Percentiles rank a stretch among this genome's conserved stretches.
These are phyloP conservation scores for Eremothecium cymbalariae DNA, from an alignment of 1,139 yeast species.

Conservation along the genomic window DNA sequence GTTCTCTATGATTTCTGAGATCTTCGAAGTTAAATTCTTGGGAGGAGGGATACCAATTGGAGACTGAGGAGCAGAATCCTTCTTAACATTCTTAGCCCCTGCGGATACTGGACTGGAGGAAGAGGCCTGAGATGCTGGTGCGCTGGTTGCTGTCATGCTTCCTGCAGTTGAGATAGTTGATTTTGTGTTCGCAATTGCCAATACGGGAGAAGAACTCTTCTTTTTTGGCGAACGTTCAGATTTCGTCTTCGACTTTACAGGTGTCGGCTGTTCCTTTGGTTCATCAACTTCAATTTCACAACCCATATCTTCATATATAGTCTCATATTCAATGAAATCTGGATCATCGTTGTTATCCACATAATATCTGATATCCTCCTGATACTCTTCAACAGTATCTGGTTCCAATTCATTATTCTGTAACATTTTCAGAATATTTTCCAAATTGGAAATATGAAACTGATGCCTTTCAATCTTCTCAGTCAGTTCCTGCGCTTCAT, in stretches of 20 bases:
- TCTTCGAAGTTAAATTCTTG: slow-evolving; percentile 24
- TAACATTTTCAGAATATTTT: slow-evolving; percentile 63
- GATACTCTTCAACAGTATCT: slow-evolving; percentile 67
- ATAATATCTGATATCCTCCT: slow-evolving; percentile 88
- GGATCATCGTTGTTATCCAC: slow-evolving; percentile 93
- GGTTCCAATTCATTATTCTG: slow-evolving; percentile 82
- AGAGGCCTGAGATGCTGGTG: slow-evolving; percentile 17
- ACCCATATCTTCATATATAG: slow-evolving; percentile 80
- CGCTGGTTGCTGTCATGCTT: slow-evolving; percentile 12
- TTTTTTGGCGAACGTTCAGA: slow-evolving; percentile 22
- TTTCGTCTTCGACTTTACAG: slow-evolving; percentile 10
- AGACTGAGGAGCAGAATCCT: slow-evolving; percentile 6
- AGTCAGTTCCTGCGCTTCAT: slow-evolving; percentile 71
- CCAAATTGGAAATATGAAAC: slow-evolving; percentile 72
- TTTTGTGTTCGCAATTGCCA: slow-evolving; percentile 7
- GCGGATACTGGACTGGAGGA: not conserved
- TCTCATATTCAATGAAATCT: slow-evolving; percentile 94
- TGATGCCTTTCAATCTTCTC: slow-evolving; percentile 67
- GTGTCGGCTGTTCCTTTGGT: slow-evolving; percentile 12
- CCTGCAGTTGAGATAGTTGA: slow-evolving; percentile 10
- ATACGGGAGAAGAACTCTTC: slow-evolving; percentile 10
- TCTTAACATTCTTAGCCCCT: slow-evolving; percentile 1
- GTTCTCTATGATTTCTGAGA: slow-evolving; percentile 22
- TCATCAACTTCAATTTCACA: slow-evolving; percentile 40
- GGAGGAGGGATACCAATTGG: slow-evolving; percentile 15